Base-by-base conservation (phyloP, 192 early-diverging fungal genomes). In the Coemansia aciculifera region DNA sequence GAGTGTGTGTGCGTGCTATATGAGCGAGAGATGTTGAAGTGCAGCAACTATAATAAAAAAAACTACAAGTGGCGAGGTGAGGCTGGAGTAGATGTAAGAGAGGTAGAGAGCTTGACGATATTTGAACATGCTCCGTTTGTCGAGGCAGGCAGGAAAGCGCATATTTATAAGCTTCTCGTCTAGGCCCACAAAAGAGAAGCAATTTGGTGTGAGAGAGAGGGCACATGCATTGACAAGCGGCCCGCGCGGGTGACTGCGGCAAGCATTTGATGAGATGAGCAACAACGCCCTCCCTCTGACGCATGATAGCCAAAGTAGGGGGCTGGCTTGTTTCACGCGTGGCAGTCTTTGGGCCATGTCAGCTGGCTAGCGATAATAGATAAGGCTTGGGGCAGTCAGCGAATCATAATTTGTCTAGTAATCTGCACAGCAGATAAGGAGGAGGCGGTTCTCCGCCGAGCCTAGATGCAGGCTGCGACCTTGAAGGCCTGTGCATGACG, bases 141-240 rank as follows among this genome's bases (percentile, higher is more conserved):
- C 19, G 46, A 21, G 46, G 19, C 8, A 19, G 46, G 46, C 46
- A n/a, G 19, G 46, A 48, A 9, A 19, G 46, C 19, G 46, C 46
- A 3, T 48, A 48, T 48, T 48, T 48, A 48, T 48, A 48, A 9
- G 19, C 46, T 48, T 19, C 8, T 9, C 19, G 46, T 9, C 46
- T 21, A 48, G 46, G 46, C 46, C 2, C 46, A 2, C 46, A 21
- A 48, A 19, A 48, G 19, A 23, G 46, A 48, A 10, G 19, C 46
- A 48, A 48, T 48, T 48, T 48, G 46, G 19, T n/a, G 46, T 21
- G 17, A n/a, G 42, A 17, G 3, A 17, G 42, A n/a, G 46, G 46
- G 19, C 46, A 48, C 46, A 48, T 48, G 46, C 46, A 48, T 48
- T 48, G 46, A 48, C 46, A 48, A 48, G 46, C 46, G 46, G 46